Evolutionary conservation across 1,284 basidiomycete species (phyloP).

Genomic region (Ustilago loliicola): DNA sequence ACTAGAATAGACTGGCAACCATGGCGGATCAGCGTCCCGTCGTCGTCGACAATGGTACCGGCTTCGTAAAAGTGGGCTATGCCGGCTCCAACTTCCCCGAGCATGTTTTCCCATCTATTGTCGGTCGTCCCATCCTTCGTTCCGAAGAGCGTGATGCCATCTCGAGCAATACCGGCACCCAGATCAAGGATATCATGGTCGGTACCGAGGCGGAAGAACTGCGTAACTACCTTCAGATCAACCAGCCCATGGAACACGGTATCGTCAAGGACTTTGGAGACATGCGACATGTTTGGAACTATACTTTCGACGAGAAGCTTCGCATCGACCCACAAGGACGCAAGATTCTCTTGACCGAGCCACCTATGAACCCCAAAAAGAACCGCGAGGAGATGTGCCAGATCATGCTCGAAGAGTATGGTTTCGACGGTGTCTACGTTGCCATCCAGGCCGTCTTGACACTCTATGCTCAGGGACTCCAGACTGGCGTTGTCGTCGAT

Average conservation of each 20-base stretch:
- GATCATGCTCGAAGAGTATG: conserved; percentile 99
- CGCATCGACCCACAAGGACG: conserved; percentile 86
- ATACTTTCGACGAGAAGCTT: conserved; percentile 97
- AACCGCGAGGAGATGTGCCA: conserved; percentile 95
- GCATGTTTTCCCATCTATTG: conserved; percentile 96
- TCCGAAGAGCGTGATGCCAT: conserved; percentile 91
- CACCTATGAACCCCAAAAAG: conserved; percentile 98
- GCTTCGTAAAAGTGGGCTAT: conserved; percentile 94
- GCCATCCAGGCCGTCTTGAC: conserved; percentile 99
- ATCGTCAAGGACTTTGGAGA: conserved; percentile 99
- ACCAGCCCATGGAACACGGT: conserved; percentile 99
- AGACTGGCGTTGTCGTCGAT: conserved; percentile 97
- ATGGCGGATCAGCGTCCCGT: conserved; percentile 76
- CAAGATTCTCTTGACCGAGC: conserved; percentile 95
- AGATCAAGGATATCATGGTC: conserved; percentile 91
- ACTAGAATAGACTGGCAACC: neutral
- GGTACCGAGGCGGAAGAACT: conserved; percentile 94
- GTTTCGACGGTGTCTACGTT: conserved; percentile 94
- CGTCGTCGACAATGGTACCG: conserved; percentile 97
- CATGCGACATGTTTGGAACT: conserved; percentile 98
- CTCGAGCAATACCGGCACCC: conserved; percentile 65
- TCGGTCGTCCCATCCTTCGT: conserved; percentile 95
- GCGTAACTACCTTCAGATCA: conserved; percentile 94
- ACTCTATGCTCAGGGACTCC: conserved; percentile 95
- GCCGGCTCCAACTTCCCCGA: conserved; percentile 91